Base-by-base conservation (phyloP, 805 yeast species). In the Ogataea ramenticola region DNA sequence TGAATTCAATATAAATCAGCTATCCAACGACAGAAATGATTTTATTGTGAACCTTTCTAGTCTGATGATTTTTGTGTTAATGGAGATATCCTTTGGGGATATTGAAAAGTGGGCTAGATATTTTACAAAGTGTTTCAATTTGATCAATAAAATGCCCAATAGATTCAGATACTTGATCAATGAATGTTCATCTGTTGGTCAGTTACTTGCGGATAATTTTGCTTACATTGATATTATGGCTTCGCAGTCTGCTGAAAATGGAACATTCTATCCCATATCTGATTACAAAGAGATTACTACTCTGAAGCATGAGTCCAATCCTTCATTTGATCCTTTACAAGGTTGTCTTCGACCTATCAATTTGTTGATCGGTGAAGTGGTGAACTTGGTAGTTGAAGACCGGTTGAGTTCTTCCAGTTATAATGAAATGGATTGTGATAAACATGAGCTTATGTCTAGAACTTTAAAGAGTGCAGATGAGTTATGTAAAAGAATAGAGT, bases 151-250 rank as follows among this genome's bases (percentile, higher is more conserved):
- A 24, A 50, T 55, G 57, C 60, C 60, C 0, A 51, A 55, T 15
- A 49, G 51, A 19, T 63, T 68, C 44, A 55, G 53, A 31, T 50
- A 49, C 21, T 43, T 67, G n/a, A 27, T 50, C 14, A 48, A 61
- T 15, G 33, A 49, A n/a, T 53, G 68, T 62, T 39, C 61, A 39
- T 46, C 58, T 56, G 48, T 66, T 55, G 57, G 72, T 48, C 47
- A 55, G 50, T 26, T 65, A 56, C 43, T 69, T 55, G 64, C 56
- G 52, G 49, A 50, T 20, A 67, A 63, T 47, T 65, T 69, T 49
- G 69, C 66, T 24, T 68, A 61, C 51, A 66, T 66, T 47, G 74
- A 70, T 45, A 62, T 70, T 12, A 50, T 67, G 51, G 64, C 70
- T 5, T 61, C 68, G 2, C 62, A 58, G 33, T 61, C 73, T 2